Conservation (phyloP, 2,329 filamentous ascomycete genomes). For the Aspergillus sp. region DNA sequence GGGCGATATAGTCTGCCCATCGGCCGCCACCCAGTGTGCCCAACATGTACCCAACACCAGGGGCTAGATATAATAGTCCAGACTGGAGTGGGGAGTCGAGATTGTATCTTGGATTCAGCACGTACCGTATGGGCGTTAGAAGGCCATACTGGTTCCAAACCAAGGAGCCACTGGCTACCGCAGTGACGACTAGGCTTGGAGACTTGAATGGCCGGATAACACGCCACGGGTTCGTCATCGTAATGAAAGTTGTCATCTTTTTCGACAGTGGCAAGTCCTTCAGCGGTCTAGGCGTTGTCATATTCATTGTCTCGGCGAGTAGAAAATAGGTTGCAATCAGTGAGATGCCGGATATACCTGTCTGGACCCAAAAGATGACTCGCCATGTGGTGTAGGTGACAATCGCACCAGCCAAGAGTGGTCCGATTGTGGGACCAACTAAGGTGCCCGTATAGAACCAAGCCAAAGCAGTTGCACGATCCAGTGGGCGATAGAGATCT, state of each 20-base stretch:
- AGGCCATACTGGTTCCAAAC: neutral
- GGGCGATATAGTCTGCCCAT: neutral
- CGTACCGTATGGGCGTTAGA: neutral
- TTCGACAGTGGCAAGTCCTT: neutral
- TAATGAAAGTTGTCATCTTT: neutral
- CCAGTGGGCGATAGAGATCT: neutral
- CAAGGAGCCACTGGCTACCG: neutral
- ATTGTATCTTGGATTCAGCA: constrained; percentile 1
- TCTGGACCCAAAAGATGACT: constrained; percentile 4
- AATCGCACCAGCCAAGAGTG: neutral
- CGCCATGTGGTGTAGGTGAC: constrained; percentile 3
- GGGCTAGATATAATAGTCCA: constrained; percentile 2
- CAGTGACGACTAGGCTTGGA: constrained; percentile 1
- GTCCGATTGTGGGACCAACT: neutral
- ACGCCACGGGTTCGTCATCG: neutral
- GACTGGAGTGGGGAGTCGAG: constrained; percentile 1
- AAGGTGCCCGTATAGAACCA: neutral
- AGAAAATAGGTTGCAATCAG: neutral
- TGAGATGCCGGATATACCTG: neutral
- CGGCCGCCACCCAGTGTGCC: constrained; percentile 1
- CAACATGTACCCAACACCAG: neutral
- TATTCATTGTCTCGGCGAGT: neutral
- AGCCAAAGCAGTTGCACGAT: neutral
- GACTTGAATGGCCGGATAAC: neutral
- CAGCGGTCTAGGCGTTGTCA: neutral